Base-by-base conservation (phyloP, 192 early-diverging fungal species). In the Linnemannia exigua region DNA sequence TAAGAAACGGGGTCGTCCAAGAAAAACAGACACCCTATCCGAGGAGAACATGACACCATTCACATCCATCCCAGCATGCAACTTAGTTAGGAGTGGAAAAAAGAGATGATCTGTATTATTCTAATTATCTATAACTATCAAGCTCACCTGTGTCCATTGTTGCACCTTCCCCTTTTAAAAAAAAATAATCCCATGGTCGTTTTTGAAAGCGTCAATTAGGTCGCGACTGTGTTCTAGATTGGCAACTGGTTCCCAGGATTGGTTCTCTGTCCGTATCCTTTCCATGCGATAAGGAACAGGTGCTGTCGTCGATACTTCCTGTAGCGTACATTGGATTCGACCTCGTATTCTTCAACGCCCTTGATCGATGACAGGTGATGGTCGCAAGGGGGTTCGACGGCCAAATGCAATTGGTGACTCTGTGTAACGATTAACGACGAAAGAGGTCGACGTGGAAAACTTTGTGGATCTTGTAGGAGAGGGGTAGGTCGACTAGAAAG, bases 371-470 rank as follows among this genome's bases (percentile, higher is more conserved):
- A n/a, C 37, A 31, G 70, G 70, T 5, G 37, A 20, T 28, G 70
- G 46, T 44, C 22, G 70, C n/a, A 20, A 16, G 22, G 70, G 35
- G 46, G 70, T 72, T 72, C 70, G 38, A 1, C 38, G 44, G 38
- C 70, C 70, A 50, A 72, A 44, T n/a, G 22, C 2, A 37, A 46
- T 22, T 72, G 70, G 70, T 44, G 44, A 72, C 70, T 12, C 38
- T 1, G 14, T 37, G 44, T n/a, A n/a, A n/a, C n/a, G n/a, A n/a
- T n/a, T 72, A 50, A n/a, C 14, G 70, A 20, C 70, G 38, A 5
- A 72, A 47, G 22, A n/a, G 20, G n/a, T 72, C 70, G n/a, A 72
- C 70, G 47, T 72, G 70, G n/a, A 50, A 72, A 17, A 72, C 46
- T 8, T 47, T 31, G 46, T 72, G 70, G n/a, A 70, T 70, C 2